phyloP scores from a whole-genome alignment of 192 early-diverging fungal genomes.

The Linnemannia hyalina region DNA sequence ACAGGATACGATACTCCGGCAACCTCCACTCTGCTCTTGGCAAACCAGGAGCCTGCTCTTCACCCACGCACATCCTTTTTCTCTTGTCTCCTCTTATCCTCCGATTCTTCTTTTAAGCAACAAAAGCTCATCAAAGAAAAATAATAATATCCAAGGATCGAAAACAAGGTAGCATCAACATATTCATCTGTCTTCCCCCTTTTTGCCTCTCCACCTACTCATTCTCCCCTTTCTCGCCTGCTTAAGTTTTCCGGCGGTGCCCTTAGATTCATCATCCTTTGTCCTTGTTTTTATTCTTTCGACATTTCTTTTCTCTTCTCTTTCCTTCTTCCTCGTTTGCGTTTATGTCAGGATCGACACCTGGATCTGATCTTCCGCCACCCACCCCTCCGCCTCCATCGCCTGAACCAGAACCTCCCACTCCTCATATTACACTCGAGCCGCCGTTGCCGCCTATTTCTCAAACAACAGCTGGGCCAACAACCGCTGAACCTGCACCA shows the following conservation, averaged over 20 bases:
- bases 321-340: neutral
- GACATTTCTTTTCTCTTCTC: neutral
- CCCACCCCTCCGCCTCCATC: neutral
- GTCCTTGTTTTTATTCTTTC: neutral
- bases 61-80: neutral
- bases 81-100: too few relatives aligned
- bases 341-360: neutral
- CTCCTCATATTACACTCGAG: neutral
- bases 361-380: slow-evolving; percentile 1
- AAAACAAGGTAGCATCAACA: neutral
- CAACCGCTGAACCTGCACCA: neutral
- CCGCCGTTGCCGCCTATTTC: neutral
- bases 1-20: neutral
- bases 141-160: neutral
- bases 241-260: too few relatives aligned
- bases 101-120: neutral
- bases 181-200: neutral
- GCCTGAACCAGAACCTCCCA: neutral
- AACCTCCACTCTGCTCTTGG: neutral
- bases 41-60: neutral
- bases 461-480: neutral
- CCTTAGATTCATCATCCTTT: neutral
- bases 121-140: neutral
- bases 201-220: neutral
- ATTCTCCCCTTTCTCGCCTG: neutral